phyloP scores from a whole-genome alignment of 768 basidiomycete genomes.

The Lentinula raphanica region DNA sequence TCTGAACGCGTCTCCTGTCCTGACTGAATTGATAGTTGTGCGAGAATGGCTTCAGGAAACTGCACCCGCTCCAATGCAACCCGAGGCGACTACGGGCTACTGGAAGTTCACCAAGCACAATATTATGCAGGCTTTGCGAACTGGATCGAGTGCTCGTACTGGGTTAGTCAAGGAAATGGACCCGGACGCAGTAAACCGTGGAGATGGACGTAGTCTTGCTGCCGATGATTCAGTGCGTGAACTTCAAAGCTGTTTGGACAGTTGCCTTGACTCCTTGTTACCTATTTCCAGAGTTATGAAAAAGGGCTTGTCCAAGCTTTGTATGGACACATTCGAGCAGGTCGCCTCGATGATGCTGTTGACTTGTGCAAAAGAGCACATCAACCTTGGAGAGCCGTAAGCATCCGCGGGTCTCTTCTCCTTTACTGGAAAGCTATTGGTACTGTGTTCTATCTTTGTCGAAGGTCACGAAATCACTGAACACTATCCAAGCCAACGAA shows the following conservation, averaged over 20 bases:
- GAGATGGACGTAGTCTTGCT: slow-evolving; percentile 54
- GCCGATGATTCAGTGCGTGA: slow-evolving; percentile 71
- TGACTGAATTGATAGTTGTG: slow-evolving; percentile 73
- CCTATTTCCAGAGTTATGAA: slow-evolving; percentile 61
- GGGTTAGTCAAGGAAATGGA: slow-evolving; percentile 68
- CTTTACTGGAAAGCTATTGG: slow-evolving; percentile 75
- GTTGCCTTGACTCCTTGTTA: background rate
- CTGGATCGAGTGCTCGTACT: slow-evolving; percentile 38
- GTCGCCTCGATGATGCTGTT: slow-evolving; percentile 79
- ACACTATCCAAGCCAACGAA: slow-evolving; percentile 26
- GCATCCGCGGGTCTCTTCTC: slow-evolving; percentile 74
- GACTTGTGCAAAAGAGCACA: slow-evolving; percentile 77
- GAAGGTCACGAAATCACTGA: background rate
- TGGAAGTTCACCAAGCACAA: slow-evolving; percentile 79
- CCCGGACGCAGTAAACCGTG: slow-evolving; percentile 69
- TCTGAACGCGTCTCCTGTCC: slow-evolving; percentile 59
- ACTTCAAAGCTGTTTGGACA: too few relatives aligned
- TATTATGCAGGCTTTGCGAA: slow-evolving; percentile 59
- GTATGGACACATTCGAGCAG: slow-evolving; percentile 78
- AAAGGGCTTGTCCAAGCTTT: slow-evolving; percentile 70
- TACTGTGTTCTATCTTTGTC: slow-evolving; percentile 25
- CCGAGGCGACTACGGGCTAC: slow-evolving; percentile 77
- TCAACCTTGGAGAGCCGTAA: slow-evolving; percentile 91
- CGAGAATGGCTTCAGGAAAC: slow-evolving; percentile 88
- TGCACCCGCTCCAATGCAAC: slow-evolving; percentile 51